These are phyloP conservation scores for Fraxinus paxiana DNA, from an alignment of 305 asterid genomes.

Conservation along the genomic window DNA sequence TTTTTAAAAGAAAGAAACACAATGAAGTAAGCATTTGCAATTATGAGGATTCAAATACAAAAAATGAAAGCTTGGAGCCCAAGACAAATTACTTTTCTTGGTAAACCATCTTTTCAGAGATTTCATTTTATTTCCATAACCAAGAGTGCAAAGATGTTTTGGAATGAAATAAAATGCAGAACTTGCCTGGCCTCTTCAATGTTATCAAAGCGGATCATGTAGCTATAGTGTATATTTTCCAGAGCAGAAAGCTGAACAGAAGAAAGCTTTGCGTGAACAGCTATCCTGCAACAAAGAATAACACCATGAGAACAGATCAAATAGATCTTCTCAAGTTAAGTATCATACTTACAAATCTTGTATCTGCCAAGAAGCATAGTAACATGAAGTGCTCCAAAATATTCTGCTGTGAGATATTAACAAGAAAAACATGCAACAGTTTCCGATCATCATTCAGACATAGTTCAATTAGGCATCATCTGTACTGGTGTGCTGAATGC, in stretches of 20 bases:
- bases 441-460: neutral
- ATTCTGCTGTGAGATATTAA: neutral
- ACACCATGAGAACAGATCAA: constrained; percentile 25
- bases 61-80: constrained; percentile 1
- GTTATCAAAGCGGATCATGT: constrained; percentile 92
- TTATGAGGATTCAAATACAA: constrained; percentile 8
- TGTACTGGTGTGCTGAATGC: neutral
- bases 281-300: constrained; percentile 53
- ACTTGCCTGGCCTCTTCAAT: constrained; percentile 78
- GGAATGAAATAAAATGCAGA: constrained; percentile 17
- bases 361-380: neutral
- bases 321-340: constrained; percentile 7
- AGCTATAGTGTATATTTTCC: constrained; percentile 88
- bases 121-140: constrained; percentile 3
- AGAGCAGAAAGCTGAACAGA: constrained; percentile 76
- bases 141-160: constrained; percentile 11
- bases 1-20: neutral
- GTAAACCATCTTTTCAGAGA: neutral
- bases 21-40: constrained; percentile 7
- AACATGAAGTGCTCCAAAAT: constrained; percentile 1
- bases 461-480: constrained; percentile 7
- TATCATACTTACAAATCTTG: constrained; percentile 6
- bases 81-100: constrained; percentile 7
- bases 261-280: constrained; percentile 54
- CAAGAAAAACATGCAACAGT: neutral